Evolutionary conservation across 768 basidiomycete genomes (phyloP).

Genomic region (Chalciporus piperatus): DNA sequence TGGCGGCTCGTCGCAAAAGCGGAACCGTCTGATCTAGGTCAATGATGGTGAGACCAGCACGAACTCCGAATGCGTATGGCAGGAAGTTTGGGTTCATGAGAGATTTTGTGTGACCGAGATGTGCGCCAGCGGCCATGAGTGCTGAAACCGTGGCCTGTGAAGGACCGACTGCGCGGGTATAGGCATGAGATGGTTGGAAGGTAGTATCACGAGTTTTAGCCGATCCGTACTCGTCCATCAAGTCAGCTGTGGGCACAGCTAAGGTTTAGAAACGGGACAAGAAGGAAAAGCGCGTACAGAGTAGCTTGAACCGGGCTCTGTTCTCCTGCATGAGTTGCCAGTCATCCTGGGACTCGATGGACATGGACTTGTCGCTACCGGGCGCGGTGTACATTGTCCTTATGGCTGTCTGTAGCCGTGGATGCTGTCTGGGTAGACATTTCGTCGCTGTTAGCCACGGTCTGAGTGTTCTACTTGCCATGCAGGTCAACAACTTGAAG

Average conservation of each 20-base stretch:
- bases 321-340: slow-evolving; percentile 63
- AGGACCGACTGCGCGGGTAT: slow-evolving; percentile 59
- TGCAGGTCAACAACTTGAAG: slow-evolving; percentile 13
- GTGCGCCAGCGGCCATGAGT: slow-evolving; percentile 89
- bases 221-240: slow-evolving; percentile 73
- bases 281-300: slow-evolving; percentile 44
- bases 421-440: slow-evolving; percentile 17
- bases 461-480: slow-evolving; percentile 27
- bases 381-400: slow-evolving; percentile 32
- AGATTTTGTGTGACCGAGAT: slow-evolving; percentile 83
- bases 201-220: slow-evolving; percentile 63
- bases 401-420: background rate
- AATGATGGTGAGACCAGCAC: slow-evolving; percentile 88
- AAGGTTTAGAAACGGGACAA: slow-evolving; percentile 8
- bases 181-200: slow-evolving; percentile 69
- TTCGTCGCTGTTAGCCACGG: slow-evolving; percentile 19
- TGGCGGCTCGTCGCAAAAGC: slow-evolving; percentile 85
- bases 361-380: slow-evolving; percentile 26
- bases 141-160: slow-evolving; percentile 79
- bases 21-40: slow-evolving; percentile 94
- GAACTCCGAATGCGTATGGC: slow-evolving; percentile 90
- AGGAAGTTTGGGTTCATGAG: slow-evolving; percentile 88
- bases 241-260: slow-evolving; percentile 44
- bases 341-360: slow-evolving; percentile 51
- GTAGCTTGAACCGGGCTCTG: slow-evolving; percentile 51